A percentile compares a stretch with the other conserved stretches of the same genome.
phyloP scores from a whole-genome alignment of 495 filamentous ascomycete species.

The Lasiosphaeria ovina region DNA sequence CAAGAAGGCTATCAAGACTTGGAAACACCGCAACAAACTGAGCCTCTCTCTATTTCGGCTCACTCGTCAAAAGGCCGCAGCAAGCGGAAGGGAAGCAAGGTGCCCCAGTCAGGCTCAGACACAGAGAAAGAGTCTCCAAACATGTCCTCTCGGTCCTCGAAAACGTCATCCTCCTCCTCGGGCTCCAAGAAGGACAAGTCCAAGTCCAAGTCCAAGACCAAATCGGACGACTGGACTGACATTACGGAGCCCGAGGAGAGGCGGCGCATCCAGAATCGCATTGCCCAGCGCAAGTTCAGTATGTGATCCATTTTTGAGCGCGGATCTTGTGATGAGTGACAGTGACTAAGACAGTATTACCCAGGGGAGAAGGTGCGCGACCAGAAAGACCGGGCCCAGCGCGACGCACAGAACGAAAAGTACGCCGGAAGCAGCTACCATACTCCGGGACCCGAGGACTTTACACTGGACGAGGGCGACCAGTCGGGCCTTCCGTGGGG shows the following conservation, averaged over 20 bases:
- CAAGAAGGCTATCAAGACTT: slow-evolving; percentile 5
- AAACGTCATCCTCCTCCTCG: slow-evolving; percentile 23
- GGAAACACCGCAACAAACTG: background rate
- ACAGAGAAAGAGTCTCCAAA: slow-evolving; percentile 29
- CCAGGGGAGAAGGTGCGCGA: slow-evolving; percentile 59
- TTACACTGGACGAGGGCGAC: slow-evolving; percentile 44
- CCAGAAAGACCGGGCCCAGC: slow-evolving; percentile 54
- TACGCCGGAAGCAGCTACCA: slow-evolving; percentile 56
- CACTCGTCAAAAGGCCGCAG: slow-evolving; percentile 16
- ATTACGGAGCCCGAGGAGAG: slow-evolving; percentile 59
- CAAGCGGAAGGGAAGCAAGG: slow-evolving; percentile 19
- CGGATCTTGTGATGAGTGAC: background rate
- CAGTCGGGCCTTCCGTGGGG: slow-evolving; percentile 66
- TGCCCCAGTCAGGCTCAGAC: slow-evolving; percentile 30
- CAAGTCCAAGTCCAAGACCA: slow-evolving; percentile 27
- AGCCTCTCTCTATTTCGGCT: slow-evolving; percentile 7
- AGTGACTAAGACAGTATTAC: slow-evolving; percentile 17
- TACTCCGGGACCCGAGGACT: slow-evolving; percentile 47
- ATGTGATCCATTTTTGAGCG: slow-evolving; percentile 20
- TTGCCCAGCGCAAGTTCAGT: slow-evolving; percentile 62
- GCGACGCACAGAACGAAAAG: slow-evolving; percentile 55
- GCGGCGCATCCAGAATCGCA: slow-evolving; percentile 59
- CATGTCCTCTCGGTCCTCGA: slow-evolving; percentile 38
- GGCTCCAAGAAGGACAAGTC: slow-evolving; percentile 34
- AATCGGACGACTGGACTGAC: slow-evolving; percentile 58